A percentile compares a stretch with the other conserved stretches of the same genome.
These are phyloP conservation scores for Aspergillus diversus DNA, from an alignment of 495 filamentous ascomycete genomes.

Conservation along the genomic window DNA sequence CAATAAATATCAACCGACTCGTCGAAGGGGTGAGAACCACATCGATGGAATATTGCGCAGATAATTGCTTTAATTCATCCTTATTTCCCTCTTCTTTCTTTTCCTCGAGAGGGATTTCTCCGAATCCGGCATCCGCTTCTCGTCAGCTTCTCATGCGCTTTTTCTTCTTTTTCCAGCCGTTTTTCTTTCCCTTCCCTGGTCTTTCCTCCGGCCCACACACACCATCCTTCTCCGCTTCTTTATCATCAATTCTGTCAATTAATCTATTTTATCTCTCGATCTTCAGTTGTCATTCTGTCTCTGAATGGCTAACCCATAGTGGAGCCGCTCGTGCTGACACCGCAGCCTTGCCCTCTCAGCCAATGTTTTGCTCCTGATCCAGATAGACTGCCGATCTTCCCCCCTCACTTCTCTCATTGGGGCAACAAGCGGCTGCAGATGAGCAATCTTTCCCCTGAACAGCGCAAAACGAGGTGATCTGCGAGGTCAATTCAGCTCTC, in stretches of 20 bases:
- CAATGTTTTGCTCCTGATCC: slow-evolving; percentile 1
- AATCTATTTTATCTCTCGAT: background rate
- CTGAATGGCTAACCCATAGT: background rate
- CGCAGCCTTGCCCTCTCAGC: background rate
- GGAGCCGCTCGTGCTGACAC: background rate
- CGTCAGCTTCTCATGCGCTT: too few species aligned
- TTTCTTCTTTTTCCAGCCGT: too few species aligned
- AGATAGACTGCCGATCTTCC: slow-evolving; percentile 1
- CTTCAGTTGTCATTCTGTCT: background rate
- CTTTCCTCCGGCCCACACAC: too few species aligned
- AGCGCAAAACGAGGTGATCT: slow-evolving; percentile 17
- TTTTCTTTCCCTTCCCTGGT: too few species aligned
- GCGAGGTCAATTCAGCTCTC: slow-evolving; percentile 14
- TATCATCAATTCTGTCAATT: background rate
- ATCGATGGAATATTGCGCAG: too few species aligned
- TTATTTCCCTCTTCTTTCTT: too few species aligned
- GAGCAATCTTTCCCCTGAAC: slow-evolving; percentile 2
- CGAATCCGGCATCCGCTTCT: too few species aligned
- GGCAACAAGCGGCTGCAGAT: background rate
- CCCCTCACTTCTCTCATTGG: background rate
- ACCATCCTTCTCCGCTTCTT: background rate
- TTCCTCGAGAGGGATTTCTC: too few species aligned
- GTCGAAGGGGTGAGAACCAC: too few species aligned
- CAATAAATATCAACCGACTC: background rate
- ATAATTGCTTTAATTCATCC: too few species aligned